Conservation (phyloP, 306 rosid genomes). For the Cicer judaicum region DNA sequence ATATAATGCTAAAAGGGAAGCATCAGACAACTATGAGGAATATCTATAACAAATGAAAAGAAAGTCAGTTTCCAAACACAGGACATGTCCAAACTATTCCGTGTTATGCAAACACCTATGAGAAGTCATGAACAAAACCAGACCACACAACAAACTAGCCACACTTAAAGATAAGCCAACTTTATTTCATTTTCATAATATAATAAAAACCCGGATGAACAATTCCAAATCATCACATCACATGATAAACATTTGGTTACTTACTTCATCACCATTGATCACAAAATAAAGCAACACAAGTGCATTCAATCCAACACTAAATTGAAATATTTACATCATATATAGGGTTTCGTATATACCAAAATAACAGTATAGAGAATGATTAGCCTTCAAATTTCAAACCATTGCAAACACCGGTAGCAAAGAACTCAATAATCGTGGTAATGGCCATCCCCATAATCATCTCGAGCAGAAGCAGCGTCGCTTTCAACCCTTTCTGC, state of each 20-base stretch:
- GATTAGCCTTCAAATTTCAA: conserved; percentile 34
- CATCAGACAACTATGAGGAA: not conserved
- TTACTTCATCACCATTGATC: conserved; percentile 20
- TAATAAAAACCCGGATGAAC: conserved; percentile 32
- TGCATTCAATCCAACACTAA: conserved; percentile 43
- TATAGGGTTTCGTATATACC: conserved; percentile 26
- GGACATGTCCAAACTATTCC: no score
- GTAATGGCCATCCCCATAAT: conserved; percentile 51
- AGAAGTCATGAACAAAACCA: conserved; percentile 13
- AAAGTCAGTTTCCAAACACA: no score
- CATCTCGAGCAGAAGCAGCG: conserved; percentile 58
- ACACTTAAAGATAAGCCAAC: conserved; percentile 1
- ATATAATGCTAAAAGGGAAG: conserved; percentile 1
- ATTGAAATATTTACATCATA: conserved; percentile 41
- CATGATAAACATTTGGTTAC: conserved; percentile 25
- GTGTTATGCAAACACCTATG: not conserved
- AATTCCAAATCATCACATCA: conserved; percentile 36
- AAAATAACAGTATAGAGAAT: conserved; percentile 21
- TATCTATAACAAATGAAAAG: not conserved
- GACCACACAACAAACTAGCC: not conserved
- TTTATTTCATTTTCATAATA: conserved; percentile 39
- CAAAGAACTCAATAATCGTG: conserved; percentile 43
- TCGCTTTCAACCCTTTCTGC: conserved; percentile 62
- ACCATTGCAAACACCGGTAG: conserved; percentile 26
- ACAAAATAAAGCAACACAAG: conserved; percentile 26